These are phyloP conservation scores for Scutellaria baicalensis DNA, from an alignment of 257 asterid species.

Conservation along the genomic window DNA sequence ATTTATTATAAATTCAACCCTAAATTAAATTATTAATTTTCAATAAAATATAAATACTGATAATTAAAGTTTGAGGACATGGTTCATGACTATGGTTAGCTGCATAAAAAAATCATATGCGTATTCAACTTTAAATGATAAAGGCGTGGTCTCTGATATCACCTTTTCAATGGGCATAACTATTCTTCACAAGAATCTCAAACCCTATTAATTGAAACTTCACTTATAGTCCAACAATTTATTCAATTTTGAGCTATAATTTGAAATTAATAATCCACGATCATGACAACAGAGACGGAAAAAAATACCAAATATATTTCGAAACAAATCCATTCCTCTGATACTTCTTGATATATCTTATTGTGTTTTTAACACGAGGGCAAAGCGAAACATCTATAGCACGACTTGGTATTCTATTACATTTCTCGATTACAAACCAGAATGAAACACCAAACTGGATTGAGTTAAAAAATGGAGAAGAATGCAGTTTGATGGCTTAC, in stretches of 20 bases:
- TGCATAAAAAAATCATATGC: no score
- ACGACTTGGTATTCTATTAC: conserved; percentile 29
- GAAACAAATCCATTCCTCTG: not conserved
- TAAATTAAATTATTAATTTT: no score
- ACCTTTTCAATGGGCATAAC: not conserved
- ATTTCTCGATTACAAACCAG: conserved; percentile 30
- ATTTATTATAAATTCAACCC: no score
- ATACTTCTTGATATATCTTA: not conserved
- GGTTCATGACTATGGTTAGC: no score
- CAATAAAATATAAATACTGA: no score
- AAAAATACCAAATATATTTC: not conserved
- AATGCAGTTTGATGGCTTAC: conserved; percentile 19
- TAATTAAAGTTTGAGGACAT: no score
- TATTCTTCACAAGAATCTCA: no score
- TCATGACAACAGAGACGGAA: not conserved
- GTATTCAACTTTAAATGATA: not conserved
- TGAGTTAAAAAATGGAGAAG: conserved; percentile 16
- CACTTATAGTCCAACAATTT: no score
- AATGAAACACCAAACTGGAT: conserved; percentile 12
- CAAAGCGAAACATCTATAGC: conserved; percentile 25
- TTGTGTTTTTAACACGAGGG: conserved; percentile 11
- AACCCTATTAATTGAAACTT: no score
- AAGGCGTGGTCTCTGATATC: not conserved
- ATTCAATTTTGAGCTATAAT: no score
- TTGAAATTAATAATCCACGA: not conserved